Percentiles rank a stretch among this genome's conserved stretches.
Evolutionary conservation across 805 yeast genomes (phyloP).

Genomic region (Kuraishia ogatae): DNA sequence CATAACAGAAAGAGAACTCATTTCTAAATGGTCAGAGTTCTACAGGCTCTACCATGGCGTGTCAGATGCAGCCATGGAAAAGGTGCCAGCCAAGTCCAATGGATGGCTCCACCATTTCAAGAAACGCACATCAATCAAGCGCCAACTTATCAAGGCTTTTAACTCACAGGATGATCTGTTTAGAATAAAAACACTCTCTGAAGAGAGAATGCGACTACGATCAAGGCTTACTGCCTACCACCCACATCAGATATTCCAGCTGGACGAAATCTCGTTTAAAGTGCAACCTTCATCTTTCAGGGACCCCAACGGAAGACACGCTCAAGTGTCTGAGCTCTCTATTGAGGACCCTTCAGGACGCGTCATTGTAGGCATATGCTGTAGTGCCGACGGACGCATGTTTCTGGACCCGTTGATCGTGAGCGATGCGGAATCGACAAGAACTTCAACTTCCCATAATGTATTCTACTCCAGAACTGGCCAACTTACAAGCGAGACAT

Average conservation of each 20-base stretch:
- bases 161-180: constrained; percentile 11
- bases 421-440: constrained; percentile 10
- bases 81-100: constrained; percentile 18
- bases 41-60: constrained; percentile 12
- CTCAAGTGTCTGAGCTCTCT: constrained; percentile 7
- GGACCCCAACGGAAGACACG: constrained; percentile 5
- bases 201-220: constrained; percentile 17
- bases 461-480: constrained; percentile 16
- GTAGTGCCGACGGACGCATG: constrained; percentile 20
- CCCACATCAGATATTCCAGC: constrained; percentile 22
- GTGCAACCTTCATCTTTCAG: constrained; percentile 12
- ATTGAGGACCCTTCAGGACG: constrained; percentile 9
- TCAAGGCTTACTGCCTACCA: constrained; percentile 9
- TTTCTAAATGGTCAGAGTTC: constrained; percentile 21
- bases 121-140: constrained; percentile 17
- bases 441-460: constrained; percentile 5
- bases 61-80: background rate
- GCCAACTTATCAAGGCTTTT: constrained; percentile 18
- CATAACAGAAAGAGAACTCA: constrained; percentile 20
- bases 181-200: constrained; percentile 8
- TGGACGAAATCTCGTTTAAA: constrained; percentile 26
- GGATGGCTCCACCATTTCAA: constrained; percentile 35
- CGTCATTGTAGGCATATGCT: constrained; percentile 17
- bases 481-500: constrained; percentile 16
- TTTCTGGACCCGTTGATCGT: constrained; percentile 20